Evolutionary conservation across 2,329 filamentous ascomycete species (phyloP).

Genomic region (Talaromyces amestolkiae): DNA sequence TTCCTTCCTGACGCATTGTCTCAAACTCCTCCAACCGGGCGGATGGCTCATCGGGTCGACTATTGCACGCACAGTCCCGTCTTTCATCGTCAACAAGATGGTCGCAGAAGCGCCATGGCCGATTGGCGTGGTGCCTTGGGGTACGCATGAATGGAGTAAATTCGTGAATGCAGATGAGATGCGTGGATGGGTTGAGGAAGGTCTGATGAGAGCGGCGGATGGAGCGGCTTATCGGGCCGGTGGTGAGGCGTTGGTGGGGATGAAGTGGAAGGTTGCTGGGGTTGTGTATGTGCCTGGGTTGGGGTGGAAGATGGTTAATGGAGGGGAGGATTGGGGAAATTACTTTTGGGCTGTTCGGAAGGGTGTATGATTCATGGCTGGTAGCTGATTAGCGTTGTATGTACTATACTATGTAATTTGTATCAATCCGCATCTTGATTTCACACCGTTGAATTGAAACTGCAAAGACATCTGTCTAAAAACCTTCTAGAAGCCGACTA

Average conservation of each 20-base stretch:
- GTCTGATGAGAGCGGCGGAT: slow-evolving; percentile 52
- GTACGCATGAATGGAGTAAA: slow-evolving; percentile 95
- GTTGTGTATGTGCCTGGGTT: slow-evolving; percentile 75
- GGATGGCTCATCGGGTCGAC: slow-evolving; percentile 93
- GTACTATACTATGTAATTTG: not conserved
- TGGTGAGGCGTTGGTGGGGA: slow-evolving; percentile 28
- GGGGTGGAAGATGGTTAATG: slow-evolving; percentile 80
- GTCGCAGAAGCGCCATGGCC: slow-evolving; percentile 76
- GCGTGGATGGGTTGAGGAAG: slow-evolving; percentile 41
- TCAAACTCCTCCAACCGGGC: slow-evolving; percentile 73
- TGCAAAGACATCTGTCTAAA: not conserved
- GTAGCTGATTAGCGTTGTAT: not conserved
- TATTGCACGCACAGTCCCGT: slow-evolving; percentile 83
- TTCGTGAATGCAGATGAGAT: slow-evolving; percentile 84
- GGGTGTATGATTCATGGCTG: slow-evolving; percentile 28
- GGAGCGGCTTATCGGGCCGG: slow-evolving; percentile 26
- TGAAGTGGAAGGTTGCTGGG: slow-evolving; percentile 68
- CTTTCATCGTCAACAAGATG: slow-evolving; percentile 89
- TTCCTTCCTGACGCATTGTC: slow-evolving; percentile 60
- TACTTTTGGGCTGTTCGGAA: slow-evolving; percentile 89
- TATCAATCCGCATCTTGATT: not conserved
- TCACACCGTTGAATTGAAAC: not conserved
- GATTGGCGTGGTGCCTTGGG: slow-evolving; percentile 75
- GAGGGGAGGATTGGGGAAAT: slow-evolving; percentile 84
- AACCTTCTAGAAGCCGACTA: slow-evolving; percentile 1